Evolutionary conservation across 768 basidiomycete genomes (phyloP).

Genomic region (Hygrocybe punicea): DNA sequence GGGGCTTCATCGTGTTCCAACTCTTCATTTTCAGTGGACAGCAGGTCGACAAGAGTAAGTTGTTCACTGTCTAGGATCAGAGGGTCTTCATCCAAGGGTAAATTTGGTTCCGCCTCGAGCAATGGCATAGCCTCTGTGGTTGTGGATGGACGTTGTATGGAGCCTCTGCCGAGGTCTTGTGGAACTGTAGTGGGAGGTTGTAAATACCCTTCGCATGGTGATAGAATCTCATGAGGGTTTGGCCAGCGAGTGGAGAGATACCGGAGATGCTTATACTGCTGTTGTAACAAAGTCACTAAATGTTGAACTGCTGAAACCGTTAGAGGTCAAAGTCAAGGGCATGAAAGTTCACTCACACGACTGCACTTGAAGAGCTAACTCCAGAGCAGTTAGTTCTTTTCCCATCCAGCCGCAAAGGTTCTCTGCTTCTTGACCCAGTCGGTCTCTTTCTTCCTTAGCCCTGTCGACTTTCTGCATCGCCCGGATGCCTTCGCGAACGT

Average conservation of each 20-base stretch:
- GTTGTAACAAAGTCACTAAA: constrained; percentile 12
- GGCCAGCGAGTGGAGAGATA: constrained; percentile 7
- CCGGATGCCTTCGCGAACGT: constrained; percentile 12
- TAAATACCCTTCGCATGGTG: constrained; percentile 11
- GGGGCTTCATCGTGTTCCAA: not conserved
- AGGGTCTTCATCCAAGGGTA: not conserved
- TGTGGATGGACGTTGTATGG: not conserved
- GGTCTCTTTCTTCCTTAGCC: constrained; percentile 29
- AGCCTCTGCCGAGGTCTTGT: not conserved
- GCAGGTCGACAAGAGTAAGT: not conserved
- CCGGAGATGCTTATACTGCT: constrained; percentile 9
- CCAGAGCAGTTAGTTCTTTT: constrained; percentile 25
- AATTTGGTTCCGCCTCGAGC: not conserved
- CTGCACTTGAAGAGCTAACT: constrained; percentile 17
- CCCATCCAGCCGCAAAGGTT: constrained; percentile 38
- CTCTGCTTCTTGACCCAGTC: constrained; percentile 27
- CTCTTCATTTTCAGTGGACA: not conserved
- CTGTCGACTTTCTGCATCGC: constrained; percentile 24
- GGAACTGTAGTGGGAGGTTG: not conserved
- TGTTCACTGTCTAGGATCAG: not conserved
- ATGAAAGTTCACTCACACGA: constrained; percentile 16
- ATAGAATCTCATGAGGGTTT: constrained; percentile 12
- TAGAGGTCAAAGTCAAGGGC: not conserved
- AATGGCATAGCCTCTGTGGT: not conserved
- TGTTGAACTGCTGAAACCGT: not conserved